phyloP scores from a whole-genome alignment of 2,329 filamentous ascomycete species.

The Alternaria viburni region DNA sequence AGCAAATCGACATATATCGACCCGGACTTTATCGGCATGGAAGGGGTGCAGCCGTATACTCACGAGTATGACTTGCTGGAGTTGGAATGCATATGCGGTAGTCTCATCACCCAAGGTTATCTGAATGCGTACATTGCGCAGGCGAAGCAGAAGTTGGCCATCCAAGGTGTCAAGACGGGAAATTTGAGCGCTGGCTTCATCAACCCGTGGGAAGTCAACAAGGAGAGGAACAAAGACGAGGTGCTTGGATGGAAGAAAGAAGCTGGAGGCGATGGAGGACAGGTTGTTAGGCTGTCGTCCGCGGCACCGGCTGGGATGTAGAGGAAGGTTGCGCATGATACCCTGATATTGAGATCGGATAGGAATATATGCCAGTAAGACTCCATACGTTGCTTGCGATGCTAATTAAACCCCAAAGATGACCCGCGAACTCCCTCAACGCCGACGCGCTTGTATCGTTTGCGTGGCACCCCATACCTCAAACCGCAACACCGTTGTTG shows the following conservation, averaged over 20 bases:
- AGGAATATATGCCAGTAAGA: neutral
- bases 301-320: constrained; percentile 55
- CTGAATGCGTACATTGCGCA: constrained; percentile 86
- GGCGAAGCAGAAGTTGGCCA: constrained; percentile 76
- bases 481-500: no score
- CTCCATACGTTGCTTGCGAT: neutral
- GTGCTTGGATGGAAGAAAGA: constrained; percentile 77
- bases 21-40: constrained; percentile 53
- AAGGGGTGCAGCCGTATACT: constrained; percentile 36
- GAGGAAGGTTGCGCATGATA: constrained; percentile 10
- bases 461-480: no score
- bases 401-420: no score
- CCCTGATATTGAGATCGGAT: neutral
- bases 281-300: constrained; percentile 64
- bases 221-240: constrained; percentile 64
- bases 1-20: constrained; percentile 51
- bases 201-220: constrained; percentile 71
- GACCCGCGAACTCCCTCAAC: no score
- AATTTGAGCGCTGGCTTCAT: constrained; percentile 78
- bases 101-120: constrained; percentile 79
- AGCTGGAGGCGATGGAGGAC: constrained; percentile 47
- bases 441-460: no score
- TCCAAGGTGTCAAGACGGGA: constrained; percentile 71
- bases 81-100: constrained; percentile 78
- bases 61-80: constrained; percentile 63